Percentiles rank a stretch among this genome's conserved stretches.
Evolutionary conservation across 1,139 yeast genomes (phyloP).

Genomic region (Scheffersomyces cryptocercus): DNA sequence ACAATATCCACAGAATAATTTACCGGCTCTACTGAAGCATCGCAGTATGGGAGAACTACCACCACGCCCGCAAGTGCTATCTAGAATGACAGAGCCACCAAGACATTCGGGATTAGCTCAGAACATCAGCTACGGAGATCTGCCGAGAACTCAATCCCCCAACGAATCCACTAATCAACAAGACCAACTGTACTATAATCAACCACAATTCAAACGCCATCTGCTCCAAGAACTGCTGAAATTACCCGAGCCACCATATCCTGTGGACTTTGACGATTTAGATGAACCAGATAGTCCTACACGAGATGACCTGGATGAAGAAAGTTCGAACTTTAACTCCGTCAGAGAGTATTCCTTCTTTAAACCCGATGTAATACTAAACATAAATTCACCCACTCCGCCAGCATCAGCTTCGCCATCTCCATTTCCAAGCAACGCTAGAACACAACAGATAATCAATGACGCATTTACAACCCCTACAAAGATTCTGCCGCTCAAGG

Average conservation of each 20-base stretch:
- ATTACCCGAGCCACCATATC: neutral
- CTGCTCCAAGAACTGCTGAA: no score
- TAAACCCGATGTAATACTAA: neutral
- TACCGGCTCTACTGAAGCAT: neutral
- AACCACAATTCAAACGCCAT: no score
- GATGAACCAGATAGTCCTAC: no score
- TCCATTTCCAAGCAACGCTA: conserved; percentile 1
- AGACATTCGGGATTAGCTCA: no score
- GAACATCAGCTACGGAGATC: no score
- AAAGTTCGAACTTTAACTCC: neutral
- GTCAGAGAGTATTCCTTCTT: neutral
- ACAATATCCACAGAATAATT: no score
- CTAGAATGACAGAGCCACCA: no score
- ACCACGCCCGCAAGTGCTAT: conserved; percentile 1
- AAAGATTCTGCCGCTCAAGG: conserved; percentile 16
- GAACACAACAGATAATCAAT: conserved; percentile 13
- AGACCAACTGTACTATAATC: no score
- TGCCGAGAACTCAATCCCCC: no score
- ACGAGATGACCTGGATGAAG: neutral
- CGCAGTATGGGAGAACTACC: conserved; percentile 2
- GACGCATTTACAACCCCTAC: conserved; percentile 18
- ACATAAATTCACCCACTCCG: neutral
- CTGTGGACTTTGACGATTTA: neutral
- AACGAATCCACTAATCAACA: no score
- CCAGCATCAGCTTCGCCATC: neutral